A percentile compares a stretch with the other conserved stretches of the same genome.
Conservation (phyloP, 805 yeast species). For the Candida sanyiensis region DNA sequence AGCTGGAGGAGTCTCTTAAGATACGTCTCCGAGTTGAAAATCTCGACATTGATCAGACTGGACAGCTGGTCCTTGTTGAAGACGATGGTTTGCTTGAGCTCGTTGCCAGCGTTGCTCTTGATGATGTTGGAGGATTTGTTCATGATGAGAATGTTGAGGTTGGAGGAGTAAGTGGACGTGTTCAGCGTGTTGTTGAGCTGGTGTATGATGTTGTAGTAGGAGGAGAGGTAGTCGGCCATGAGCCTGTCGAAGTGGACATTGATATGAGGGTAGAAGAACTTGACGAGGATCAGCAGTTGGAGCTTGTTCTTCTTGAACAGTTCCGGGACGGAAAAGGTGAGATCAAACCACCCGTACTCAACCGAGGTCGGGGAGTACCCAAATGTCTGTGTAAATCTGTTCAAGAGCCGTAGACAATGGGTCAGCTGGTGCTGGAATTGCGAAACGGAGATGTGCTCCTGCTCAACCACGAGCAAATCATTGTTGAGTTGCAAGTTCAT, state of each 20-base stretch:
- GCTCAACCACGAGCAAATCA: conserved; percentile 8
- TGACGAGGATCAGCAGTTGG: conserved; percentile 13
- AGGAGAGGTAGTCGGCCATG: conserved; percentile 19
- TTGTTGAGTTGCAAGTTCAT: conserved; percentile 6
- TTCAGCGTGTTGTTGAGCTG: conserved; percentile 17
- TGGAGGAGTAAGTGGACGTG: conserved; percentile 22
- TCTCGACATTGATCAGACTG: conserved; percentile 18
- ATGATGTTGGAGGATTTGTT: conserved; percentile 9
- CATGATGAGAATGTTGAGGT: conserved; percentile 8
- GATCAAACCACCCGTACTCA: conserved; percentile 15
- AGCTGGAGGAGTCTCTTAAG: conserved; percentile 19
- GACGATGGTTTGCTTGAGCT: conserved; percentile 11
- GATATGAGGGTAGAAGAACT: conserved; percentile 16
- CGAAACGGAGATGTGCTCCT: conserved; percentile 13
- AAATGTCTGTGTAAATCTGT: neutral
- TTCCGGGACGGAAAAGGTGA: conserved; percentile 13
- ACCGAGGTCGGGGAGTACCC: conserved; percentile 1
- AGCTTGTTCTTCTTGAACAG: conserved; percentile 19
- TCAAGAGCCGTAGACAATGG: conserved; percentile 8
- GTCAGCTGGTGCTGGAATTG: conserved; percentile 14
- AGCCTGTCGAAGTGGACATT: conserved; percentile 9
- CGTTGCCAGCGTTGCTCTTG: conserved; percentile 1
- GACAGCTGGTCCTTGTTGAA: conserved; percentile 21
- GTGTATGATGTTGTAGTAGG: conserved; percentile 23
- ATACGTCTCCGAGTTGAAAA: conserved; percentile 23